Percentiles rank a stretch among this genome's conserved stretches.
Evolutionary conservation across 805 yeast species (phyloP).

Genomic region (Saturnispora galanensis): DNA sequence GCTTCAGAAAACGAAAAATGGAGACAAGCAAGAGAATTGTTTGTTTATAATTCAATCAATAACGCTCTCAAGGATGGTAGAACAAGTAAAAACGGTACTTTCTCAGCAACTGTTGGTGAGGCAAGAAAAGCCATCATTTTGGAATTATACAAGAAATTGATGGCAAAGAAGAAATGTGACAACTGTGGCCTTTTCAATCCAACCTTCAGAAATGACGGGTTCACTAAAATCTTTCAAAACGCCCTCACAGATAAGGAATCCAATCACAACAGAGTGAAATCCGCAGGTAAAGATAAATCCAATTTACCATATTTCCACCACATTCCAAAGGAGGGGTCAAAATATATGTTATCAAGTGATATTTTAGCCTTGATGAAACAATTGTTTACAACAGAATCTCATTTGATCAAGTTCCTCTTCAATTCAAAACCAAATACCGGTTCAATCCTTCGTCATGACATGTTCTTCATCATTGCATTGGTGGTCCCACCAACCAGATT

Average conservation of each 20-base stretch:
- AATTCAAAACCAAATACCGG: slow-evolving; percentile 61
- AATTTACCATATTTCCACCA: slow-evolving; percentile 29
- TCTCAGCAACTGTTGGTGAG: slow-evolving; percentile 78
- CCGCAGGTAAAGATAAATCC: slow-evolving; percentile 30
- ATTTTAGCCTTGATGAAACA: slow-evolving; percentile 67
- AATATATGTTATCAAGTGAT: slow-evolving; percentile 82
- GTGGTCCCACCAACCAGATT: slow-evolving; percentile 96
- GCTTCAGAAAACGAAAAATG: slow-evolving; percentile 16
- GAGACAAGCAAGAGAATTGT: slow-evolving; percentile 51
- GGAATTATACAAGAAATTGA: slow-evolving; percentile 63
- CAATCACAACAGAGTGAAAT: slow-evolving; percentile 74
- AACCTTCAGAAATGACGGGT: slow-evolving; percentile 88
- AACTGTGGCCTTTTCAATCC: slow-evolving; percentile 96
- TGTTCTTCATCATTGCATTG: slow-evolving; percentile 80
- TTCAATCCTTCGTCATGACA: slow-evolving; percentile 52
- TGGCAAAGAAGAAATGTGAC: slow-evolving; percentile 81
- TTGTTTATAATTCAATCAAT: slow-evolving; percentile 60
- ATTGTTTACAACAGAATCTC: slow-evolving; percentile 67
- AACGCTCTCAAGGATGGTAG: slow-evolving; percentile 70
- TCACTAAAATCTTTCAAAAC: slow-evolving; percentile 82
- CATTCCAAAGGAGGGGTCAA: slow-evolving; percentile 58
- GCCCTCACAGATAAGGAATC: slow-evolving; percentile 75
- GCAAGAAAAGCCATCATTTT: slow-evolving; percentile 69
- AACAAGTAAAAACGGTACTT: slow-evolving; percentile 54
- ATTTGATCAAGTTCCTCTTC: slow-evolving; percentile 61